phyloP scores from a whole-genome alignment of 257 asterid genomes.

The Ehretia macrophylla region DNA sequence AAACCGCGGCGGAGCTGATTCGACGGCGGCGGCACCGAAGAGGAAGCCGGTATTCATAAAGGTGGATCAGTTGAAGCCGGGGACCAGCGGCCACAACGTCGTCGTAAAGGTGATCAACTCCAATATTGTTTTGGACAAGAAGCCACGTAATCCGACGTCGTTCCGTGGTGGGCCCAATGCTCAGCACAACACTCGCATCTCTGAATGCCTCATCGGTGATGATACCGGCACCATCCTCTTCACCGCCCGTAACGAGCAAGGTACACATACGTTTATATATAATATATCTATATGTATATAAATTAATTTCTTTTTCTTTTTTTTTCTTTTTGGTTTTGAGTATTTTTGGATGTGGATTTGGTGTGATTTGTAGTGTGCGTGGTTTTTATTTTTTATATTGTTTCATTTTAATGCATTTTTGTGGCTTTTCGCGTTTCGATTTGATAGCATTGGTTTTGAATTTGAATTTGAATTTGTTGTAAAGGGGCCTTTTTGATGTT shows the following conservation, averaged over 20 bases:
- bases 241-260: constrained; percentile 84
- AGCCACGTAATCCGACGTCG: constrained; percentile 17
- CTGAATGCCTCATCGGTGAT: constrained; percentile 80
- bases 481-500: background rate
- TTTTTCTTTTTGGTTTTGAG: background rate
- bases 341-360: background rate
- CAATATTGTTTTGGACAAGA: constrained; percentile 33
- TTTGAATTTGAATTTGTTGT: background rate
- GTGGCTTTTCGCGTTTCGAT: background rate
- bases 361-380: too few relatives aligned
- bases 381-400: too few relatives aligned
- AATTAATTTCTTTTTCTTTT: background rate
- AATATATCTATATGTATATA: background rate
- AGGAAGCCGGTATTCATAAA: constrained; percentile 67
- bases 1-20: constrained; percentile 1
- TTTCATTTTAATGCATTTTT: background rate
- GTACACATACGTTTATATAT: constrained; percentile 20
- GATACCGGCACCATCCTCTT: constrained; percentile 66
- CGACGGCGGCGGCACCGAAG: constrained; percentile 21
- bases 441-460: background rate
- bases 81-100: constrained; percentile 58
- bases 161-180: background rate
- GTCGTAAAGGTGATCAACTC: constrained; percentile 50
- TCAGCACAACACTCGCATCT: constrained; percentile 26
- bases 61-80: constrained; percentile 57